Base-by-base conservation (phyloP, 2,329 filamentous ascomycete genomes). In the Stachybotrys chartarum region DNA sequence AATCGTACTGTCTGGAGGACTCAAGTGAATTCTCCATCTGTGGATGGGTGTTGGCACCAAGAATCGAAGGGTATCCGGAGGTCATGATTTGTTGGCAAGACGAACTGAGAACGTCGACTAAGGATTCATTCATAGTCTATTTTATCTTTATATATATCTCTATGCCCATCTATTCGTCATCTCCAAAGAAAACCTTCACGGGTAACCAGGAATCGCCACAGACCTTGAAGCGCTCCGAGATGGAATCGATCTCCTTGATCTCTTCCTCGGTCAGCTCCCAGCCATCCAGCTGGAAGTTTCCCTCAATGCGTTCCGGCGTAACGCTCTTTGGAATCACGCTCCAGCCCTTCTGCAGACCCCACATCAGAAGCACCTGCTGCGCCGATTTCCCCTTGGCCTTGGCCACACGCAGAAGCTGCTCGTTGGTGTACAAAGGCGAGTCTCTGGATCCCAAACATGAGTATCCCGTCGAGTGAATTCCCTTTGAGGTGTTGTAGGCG, bases 291-390 rank as follows among this genome's bases (percentile, higher is more conserved):
- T 87, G 82, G 63, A 85, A 90, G 79, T 96, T 95, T 59, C 76
- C 82, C 72, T 88, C 78, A 65, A 96, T 91, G 47, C 90, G 82
- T 54, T 77, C 78, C 61, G 84, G 81, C 61, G 83, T 91, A 56
- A 92, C 87, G 53, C 83, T 88, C 81, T 96, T 96, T 65, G 90
- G 90, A 64, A 96, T 91, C 53, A 96, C 90, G 61, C 84, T 88
- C 78, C 86, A 90, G 57, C 87, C 90, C 68, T 91, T 85, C 70
- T 88, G 83, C 55, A 95, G 75, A 60, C 90, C 90, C 90, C 90
- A 96, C 64, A 85, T 77, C 60, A 96, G 75, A 64, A 94, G 75
- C 53, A 91, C 82, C 78, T 95, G 88, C 76, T 91, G 86, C 10
- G 82, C 77, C 14, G 85, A 84, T 76, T 85, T 85, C 67, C 81